phyloP scores from a whole-genome alignment of 2,329 filamentous ascomycete species.

The Paraconiothyrium sp. region DNA sequence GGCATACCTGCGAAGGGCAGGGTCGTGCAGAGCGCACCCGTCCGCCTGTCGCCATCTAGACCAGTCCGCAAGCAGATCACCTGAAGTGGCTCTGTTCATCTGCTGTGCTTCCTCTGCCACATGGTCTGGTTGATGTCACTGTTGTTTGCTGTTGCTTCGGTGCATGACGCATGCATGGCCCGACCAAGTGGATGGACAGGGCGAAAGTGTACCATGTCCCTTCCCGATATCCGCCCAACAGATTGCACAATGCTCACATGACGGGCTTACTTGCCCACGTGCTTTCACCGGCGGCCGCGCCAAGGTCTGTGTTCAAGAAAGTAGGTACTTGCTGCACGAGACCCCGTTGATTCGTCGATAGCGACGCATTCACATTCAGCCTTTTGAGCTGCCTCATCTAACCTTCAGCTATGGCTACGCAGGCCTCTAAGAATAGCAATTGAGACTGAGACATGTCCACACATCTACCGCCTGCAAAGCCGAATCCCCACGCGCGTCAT shows the following conservation, averaged over 20 bases:
- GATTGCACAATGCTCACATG: neutral
- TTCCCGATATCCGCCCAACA: neutral
- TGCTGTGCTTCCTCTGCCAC: constrained; percentile 6
- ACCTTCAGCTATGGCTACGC: constrained; percentile 6
- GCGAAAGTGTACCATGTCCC: neutral
- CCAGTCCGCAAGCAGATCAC: constrained; percentile 19
- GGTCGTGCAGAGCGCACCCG: constrained; percentile 3
- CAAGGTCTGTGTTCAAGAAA: neutral
- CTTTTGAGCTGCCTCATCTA: constrained; percentile 5
- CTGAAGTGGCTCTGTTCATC: constrained; percentile 14
- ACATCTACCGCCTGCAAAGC: neutral
- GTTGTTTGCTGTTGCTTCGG: constrained; percentile 11
- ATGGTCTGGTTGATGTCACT: constrained; percentile 9
- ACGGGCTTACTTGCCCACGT: neutral
- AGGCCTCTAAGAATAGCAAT: constrained; percentile 11
- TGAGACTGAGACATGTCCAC: constrained; percentile 2
- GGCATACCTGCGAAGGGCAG: constrained; percentile 3
- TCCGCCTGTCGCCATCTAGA: constrained; percentile 11
- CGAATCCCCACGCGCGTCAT: constrained; percentile 1
- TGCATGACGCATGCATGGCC: neutral
- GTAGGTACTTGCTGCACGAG: neutral
- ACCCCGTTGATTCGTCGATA: neutral
- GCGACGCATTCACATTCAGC: constrained; percentile 6
- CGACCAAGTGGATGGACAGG: neutral
- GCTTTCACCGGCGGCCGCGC: constrained; percentile 5